Evolutionary conservation across 75 land plant genomes (phyloP), one percentile per base, ranked within the genome.

Genomic region (Pinus tabuliformis): DNA sequence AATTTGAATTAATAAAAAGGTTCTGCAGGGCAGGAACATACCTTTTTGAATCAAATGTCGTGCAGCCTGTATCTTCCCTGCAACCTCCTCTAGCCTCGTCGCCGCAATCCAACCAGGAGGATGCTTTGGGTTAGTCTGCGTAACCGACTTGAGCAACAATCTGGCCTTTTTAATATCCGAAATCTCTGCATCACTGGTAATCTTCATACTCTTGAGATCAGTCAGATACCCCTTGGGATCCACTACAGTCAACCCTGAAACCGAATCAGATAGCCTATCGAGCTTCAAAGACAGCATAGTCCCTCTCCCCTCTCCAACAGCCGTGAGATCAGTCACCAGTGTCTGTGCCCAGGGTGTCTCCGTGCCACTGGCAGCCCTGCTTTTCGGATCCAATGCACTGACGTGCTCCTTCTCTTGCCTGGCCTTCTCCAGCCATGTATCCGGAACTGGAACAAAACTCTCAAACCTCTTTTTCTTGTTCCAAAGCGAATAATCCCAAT

Each of bases 101-200:
- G 99, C 97, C 0, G 97, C 99, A 74, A 96, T 94, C 99, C 99
- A 96, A 5, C 99, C 99, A 20, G 91, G 99, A 1, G 95, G 90
- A 64, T 96, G 97, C 76, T 96, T 94, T 1, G 95, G 97, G 75
- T 96, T 94, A 4, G 99, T 94, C 82, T 94, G 99, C 0, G 86
- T 96, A 18, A 96, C 99, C 9, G 93, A 90, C 82, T 94, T 96
- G 16, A 96, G 89, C 80, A 96, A 65, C 82, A 94, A 76, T 68
- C 97, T 85, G 0, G 99, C 97, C 87, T 96, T 96, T 80, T 96
- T 96, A 56, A 96, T 96, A 75, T 96, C 99, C 0, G 95, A 96
- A 30, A 96, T 91, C 85, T 96, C 95, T 2, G 99, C 99, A 86
- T 96, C 99, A 63, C 97, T 94, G 0, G 92, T 96, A 76, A 96